Evolutionary conservation across 352 stramenopile species (phyloP).

Genomic region (Pythium aristosporum): DNA sequence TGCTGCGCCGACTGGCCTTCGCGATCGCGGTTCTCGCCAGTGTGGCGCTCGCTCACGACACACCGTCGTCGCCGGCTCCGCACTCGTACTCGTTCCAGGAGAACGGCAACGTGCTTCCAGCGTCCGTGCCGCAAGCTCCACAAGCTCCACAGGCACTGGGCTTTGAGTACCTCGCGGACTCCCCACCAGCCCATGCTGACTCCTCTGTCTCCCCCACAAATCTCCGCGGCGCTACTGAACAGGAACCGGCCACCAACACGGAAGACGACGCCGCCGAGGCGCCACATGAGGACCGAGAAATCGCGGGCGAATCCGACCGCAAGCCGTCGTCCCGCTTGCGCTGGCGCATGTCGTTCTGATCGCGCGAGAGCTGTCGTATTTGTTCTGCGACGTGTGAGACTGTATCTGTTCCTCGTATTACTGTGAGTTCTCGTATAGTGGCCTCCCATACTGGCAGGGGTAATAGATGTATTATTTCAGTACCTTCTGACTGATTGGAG

Average conservation of each 20-base stretch:
- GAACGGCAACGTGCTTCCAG: not conserved
- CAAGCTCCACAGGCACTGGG: not conserved
- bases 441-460: not conserved
- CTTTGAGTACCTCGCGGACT: not conserved
- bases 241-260: not conserved
- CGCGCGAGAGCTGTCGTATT: too few relatives aligned
- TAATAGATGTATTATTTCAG: not conserved
- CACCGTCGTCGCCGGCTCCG: not conserved
- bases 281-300: not conserved
- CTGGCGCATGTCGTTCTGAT: slow-evolving; percentile 3
- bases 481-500: not conserved
- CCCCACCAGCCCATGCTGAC: not conserved
- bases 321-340: slow-evolving; percentile 7
- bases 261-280: not conserved
- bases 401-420: not conserved
- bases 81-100: not conserved
- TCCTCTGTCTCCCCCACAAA: not conserved
- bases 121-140: not conserved
- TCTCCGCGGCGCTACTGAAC: not conserved
- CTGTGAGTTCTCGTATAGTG: slow-evolving; percentile 2
- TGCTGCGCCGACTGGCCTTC: not conserved
- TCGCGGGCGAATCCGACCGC: slow-evolving; percentile 5
- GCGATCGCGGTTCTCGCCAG: not conserved
- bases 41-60: not conserved
- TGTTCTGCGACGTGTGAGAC: slow-evolving; percentile 7